Evolutionary conservation across 805 yeast genomes (phyloP).

Genomic region (Barnettozyma vustinii): DNA sequence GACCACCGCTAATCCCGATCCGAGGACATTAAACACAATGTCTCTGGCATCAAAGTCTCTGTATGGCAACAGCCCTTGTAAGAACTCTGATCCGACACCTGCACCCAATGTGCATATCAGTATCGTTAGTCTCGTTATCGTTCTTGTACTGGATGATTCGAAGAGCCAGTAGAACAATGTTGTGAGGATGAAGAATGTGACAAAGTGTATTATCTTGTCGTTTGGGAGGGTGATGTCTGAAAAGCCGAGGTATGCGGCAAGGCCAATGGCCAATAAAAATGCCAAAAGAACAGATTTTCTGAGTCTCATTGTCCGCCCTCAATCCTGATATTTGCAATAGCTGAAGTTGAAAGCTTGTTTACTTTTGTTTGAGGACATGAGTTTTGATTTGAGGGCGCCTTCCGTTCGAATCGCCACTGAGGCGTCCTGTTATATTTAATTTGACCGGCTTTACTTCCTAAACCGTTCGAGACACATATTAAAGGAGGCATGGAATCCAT

Average conservation of each 20-base stretch:
- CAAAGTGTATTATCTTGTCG: constrained; percentile 49
- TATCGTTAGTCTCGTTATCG: constrained; percentile 31
- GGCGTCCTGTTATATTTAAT: not conserved
- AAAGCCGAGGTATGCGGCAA: constrained; percentile 24
- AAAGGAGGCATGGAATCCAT: too few species aligned
- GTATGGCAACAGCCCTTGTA: constrained; percentile 41
- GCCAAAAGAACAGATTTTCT: constrained; percentile 29
- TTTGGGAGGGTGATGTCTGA: constrained; percentile 36
- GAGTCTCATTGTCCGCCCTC: constrained; percentile 12
- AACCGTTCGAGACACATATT: too few species aligned
- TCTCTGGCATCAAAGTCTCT: constrained; percentile 47
- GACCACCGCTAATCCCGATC: constrained; percentile 21
- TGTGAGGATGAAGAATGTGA: constrained; percentile 42
- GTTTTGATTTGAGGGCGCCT: not conserved
- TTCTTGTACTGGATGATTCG: constrained; percentile 30
- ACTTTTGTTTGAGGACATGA: not conserved
- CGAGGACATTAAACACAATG: constrained; percentile 33
- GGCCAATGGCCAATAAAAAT: constrained; percentile 31
- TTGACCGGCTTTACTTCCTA: not conserved
- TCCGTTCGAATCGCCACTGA: not conserved
- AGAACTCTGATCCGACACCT: constrained; percentile 44
- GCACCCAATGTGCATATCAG: constrained; percentile 42
- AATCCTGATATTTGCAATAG: not conserved
- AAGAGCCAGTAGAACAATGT: constrained; percentile 43
- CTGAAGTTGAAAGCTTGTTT: not conserved